Conservation (phyloP, 2,329 filamentous ascomycete species). For the Fusarium ambrosium region DNA sequence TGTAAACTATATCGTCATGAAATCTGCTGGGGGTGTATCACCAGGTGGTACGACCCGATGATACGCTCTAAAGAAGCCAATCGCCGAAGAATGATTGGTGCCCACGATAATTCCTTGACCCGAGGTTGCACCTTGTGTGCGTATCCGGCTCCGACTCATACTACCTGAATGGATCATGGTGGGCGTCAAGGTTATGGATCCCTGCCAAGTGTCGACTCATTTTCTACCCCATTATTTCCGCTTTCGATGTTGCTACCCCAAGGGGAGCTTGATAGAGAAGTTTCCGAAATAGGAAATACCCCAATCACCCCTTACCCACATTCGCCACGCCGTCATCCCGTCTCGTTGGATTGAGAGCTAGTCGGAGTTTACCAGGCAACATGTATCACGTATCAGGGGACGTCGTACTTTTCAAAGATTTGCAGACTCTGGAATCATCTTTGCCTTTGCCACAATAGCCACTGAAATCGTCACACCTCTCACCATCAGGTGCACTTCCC, state of each 20-base stretch:
- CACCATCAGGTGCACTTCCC: background rate
- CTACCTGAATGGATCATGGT: background rate
- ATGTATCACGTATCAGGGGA: slow-evolving; percentile 2
- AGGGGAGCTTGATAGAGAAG: background rate
- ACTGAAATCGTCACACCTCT: background rate
- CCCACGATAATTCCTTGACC: background rate
- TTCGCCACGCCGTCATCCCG: slow-evolving; percentile 48
- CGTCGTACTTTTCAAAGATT: background rate
- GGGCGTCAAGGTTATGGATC: background rate
- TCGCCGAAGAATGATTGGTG: background rate
- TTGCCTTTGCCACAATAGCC: background rate
- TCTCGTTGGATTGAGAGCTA: slow-evolving; percentile 44
- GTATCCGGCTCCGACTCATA: background rate
- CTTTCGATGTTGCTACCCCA: background rate
- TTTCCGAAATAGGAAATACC: background rate
- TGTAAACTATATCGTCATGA: background rate
- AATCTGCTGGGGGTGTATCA: background rate
- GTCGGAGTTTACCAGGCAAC: background rate
- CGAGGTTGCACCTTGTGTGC: background rate
- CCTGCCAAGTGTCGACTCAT: background rate
- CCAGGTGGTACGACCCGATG: background rate
- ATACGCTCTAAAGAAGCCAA: background rate
- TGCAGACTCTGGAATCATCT: background rate
- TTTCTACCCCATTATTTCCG: slow-evolving; percentile 1
- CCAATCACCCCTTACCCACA: background rate